phyloP scores from a whole-genome alignment of 805 yeast genomes.

The Debaryomyces castellii region DNA sequence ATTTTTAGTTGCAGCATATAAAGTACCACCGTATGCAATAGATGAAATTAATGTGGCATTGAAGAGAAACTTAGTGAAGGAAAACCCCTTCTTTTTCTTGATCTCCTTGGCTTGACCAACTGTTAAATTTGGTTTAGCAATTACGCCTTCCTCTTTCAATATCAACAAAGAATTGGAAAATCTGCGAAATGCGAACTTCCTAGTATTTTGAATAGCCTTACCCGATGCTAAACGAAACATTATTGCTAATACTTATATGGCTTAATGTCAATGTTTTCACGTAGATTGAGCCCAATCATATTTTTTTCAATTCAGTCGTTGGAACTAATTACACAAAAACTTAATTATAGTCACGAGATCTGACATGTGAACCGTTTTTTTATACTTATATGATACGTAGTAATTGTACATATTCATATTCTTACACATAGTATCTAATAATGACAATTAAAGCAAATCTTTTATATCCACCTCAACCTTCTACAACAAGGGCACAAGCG shows the following conservation, averaged over 20 bases:
- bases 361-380: not conserved
- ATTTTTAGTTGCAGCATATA: slow-evolving; percentile 42
- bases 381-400: not conserved
- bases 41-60: slow-evolving; percentile 26
- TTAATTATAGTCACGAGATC: not conserved
- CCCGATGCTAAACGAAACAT: slow-evolving; percentile 4
- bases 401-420: not conserved
- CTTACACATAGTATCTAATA: not conserved
- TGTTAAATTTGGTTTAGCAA: not conserved
- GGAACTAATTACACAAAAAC: slow-evolving; percentile 2
- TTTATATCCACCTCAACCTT: slow-evolving; percentile 73
- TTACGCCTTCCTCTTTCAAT: slow-evolving; percentile 2
- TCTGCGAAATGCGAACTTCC: slow-evolving; percentile 2
- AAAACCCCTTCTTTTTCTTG: slow-evolving; percentile 25
- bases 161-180: slow-evolving; percentile 4
- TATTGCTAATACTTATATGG: not conserved
- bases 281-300: slow-evolving; percentile 6
- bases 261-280: not conserved
- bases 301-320: slow-evolving; percentile 4
- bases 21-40: slow-evolving; percentile 37
- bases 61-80: slow-evolving; percentile 30
- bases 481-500: slow-evolving; percentile 68
- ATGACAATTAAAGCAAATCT: slow-evolving; percentile 31
- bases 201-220: slow-evolving; percentile 1
- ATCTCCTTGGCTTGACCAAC: not conserved